Base-by-base conservation (phyloP, 2,329 filamentous ascomycete species). In the Pseudodiploospora longispora region DNA sequence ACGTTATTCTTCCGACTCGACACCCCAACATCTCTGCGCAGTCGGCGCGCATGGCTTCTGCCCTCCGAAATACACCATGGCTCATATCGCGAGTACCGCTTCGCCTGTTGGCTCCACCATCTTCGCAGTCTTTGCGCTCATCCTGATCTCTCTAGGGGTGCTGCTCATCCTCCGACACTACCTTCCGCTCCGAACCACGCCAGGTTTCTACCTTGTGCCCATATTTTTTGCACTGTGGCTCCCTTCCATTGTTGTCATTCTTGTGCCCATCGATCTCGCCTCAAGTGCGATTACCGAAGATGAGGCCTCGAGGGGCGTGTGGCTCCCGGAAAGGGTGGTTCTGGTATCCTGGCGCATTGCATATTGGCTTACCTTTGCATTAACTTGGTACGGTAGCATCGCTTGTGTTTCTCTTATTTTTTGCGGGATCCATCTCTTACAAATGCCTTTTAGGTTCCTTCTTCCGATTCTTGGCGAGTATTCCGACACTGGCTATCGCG, bases 161-260 rank as follows among this genome's bases (percentile, higher is more conserved):
- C 76, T 98, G 36, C 73, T 96, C 27, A 82, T 97, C 50, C 74
- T 96, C 47, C 85, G 93, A 58, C 82, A 88, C 69, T 98, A 90
- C 66, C 78, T 98, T 7, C 91, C 91, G 3, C 75, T 98, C 31
- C 88, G 93, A 54, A 82, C 84, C 6, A 97, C 93, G 1, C 91
- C 93, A 1, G 87, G 83, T 47, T 96, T 94, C 65, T 82, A 97
- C 41, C 76, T 89, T 41, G 76, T 96, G 2, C 91, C 93, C 32
- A 88, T 98, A 50, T 98, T 98, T 69, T 85, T 98, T 53, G 88
- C 91, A n/a, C 76, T 98, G 54, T 90, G 87, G 59, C 79, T 98
- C 5, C 94, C 93, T 8, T 87, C 88, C 38, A 90, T 86, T 63
- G 91, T 95, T 58, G 80, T 97, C 27, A 73, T 98, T 27, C 78